Base-by-base conservation (phyloP, 2,329 filamentous ascomycete genomes). In the Dactylonectria estremocensis region DNA sequence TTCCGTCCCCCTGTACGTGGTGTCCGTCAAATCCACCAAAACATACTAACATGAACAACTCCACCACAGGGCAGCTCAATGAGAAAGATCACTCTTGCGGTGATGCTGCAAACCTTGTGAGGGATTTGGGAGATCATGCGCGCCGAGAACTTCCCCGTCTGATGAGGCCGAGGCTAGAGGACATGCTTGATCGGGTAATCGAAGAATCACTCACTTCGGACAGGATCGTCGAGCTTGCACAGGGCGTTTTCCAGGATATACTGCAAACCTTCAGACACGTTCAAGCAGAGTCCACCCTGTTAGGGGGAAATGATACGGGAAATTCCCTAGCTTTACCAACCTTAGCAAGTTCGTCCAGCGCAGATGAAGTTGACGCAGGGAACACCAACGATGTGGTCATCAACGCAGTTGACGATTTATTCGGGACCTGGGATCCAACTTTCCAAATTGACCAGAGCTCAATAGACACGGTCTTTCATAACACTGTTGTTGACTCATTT, bases 1-100 rank as follows among this genome's bases (percentile, higher is more conserved):
- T 62, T 35, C 64, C 69, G 9, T 68, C 69, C 0, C 70, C 67
- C 4, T 72, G 70, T 72, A 66, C 5, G 40, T 43, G 11, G 35
- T 13, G 11, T 40, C 13, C 13, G 4, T 14, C 13, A 5, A 13
- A 40, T 16, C 14, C 13, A 13, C 11, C 5, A 2, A 5, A 4
- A 3, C 11, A 5, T 1, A 40, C 14, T 40, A 14, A 40, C 14
- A 40, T 35, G 3, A 35, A 40, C 9, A 11, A 40, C 3, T 40
- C 13, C 35, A 5, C 35, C 2, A 5, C 14, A 14, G 35, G 14
- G 35, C 35, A 40, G 13, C 35, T 40, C 11, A 16, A 16, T 14
- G 35, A 40, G 5, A 40, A 14, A 40, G 11, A 16, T 1, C 11
- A 6, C 33, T 35, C 33, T 10, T 9, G 5, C 33, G 13, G 33